Evolutionary conservation across 345 rosid species (phyloP), one percentile per base, ranked within the genome.

Genomic region (Ceriops decandra): DNA sequence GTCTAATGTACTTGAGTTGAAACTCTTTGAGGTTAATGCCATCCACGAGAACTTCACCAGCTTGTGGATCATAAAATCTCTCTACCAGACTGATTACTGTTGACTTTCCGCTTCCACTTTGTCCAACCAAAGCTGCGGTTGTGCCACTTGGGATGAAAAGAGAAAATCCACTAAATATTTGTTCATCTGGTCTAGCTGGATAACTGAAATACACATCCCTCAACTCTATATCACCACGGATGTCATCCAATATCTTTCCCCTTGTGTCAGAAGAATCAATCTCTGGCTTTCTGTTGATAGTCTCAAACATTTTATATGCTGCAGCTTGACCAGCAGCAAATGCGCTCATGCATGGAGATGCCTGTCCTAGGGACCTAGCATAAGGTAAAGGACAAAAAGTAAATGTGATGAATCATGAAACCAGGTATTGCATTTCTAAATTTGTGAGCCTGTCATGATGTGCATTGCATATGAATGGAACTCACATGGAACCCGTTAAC

Each of bases 401-500:
- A 49, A 59, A 16, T 8, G 30, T 1, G 49, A 22, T 2, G 11
- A 57, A 7, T 1, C 42, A 33, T 22, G 56, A 42, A 42, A 46
- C 33, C 58, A 64, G 22, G 5, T 5, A 21, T 53, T 31, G 31
- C 1, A 21, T 19, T 5, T 6, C 11, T 28, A 32, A 13, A 17
- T 49, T 42, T 38, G 46, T 11, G 46, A 38, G 46, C 11, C 46
- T 38, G 46, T 38, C 67, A 33, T 61, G 62, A 6, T 17, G 32
- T 26, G 58, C 19, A 15, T 10, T 2, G 26, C 0, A 5, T 28
- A 17, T n/a, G 4, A 65, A 4, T 11, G 7, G 52, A 38, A 46
- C 93, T 85, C 77, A 93, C 98, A 84, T 83, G 63, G 98, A 85
- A 54, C 96, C 95, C 6, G 81, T 69, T 69, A 90, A 20, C 57